Evolutionary conservation across 495 filamentous ascomycete species (phyloP), one percentile per base, ranked within the genome.

Genomic region (Penicillium longicatenatum): DNA sequence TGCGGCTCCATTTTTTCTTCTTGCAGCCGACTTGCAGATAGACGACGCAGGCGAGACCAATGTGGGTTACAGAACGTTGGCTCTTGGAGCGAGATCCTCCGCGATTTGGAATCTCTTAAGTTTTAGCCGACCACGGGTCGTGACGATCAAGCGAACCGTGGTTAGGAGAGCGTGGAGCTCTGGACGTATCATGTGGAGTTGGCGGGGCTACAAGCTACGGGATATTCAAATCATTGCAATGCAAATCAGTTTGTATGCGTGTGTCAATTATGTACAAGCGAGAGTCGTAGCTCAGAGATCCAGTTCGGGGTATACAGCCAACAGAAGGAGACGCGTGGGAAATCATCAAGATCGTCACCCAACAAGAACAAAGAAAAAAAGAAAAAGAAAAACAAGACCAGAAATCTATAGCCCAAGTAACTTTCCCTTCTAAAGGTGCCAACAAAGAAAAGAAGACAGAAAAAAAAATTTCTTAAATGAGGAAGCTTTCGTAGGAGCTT

Each of bases 281-380:
- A 41, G 31, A 41, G 37, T 41, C 37, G 33, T 37, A 19, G 17
- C 22, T 52, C 50, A 17, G 16, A 20, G 20, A 41, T 30, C 24
- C 24, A 29, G 51, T 29, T 21, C 33, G 33, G 56, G 58, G 58
- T 61, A 61, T 61, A 61, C 54, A 61, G 42, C 59, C 42, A 52
- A 17, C 42, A 43, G 19, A 47, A 41, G 45, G 44, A 54, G 21
- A 54, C 39, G 54, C 50, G 56, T 60, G 5, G 37, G 6, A 50
- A 54, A 60, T 57, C 59, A 57, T 61, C 49, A 61, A 42, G 53
- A 43, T 61, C 51, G 48, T 61, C 51, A 50, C 30, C 45, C 45
- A 41, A n/a, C 46, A 51, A 58, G 35, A 49, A 44, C 29, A 50
- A 7, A 17, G 11, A 44, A 29, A 16, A 49, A 24, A 52, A 29